phyloP scores from a whole-genome alignment of 345 rosid genomes.

The Sonneratia alba region DNA sequence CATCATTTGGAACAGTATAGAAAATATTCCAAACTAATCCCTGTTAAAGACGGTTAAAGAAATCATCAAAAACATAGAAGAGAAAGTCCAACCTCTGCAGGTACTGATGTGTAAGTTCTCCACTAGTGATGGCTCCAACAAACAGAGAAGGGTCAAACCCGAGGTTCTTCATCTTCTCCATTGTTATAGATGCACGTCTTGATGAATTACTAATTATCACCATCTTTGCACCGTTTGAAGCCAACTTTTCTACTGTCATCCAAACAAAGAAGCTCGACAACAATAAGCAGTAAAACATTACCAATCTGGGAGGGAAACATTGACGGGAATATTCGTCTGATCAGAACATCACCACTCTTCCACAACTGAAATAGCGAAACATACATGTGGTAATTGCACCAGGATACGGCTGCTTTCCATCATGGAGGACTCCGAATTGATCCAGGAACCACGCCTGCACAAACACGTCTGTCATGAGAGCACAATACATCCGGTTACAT shows the following conservation, averaged over 20 bases:
- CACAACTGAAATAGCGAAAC: constrained; percentile 25
- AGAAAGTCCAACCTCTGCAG: constrained; percentile 43
- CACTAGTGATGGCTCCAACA: constrained; percentile 83
- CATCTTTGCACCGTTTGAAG: constrained; percentile 64
- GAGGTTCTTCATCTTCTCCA: constrained; percentile 64
- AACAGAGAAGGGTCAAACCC: constrained; percentile 93
- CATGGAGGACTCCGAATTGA: constrained; percentile 97
- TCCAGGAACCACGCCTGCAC: constrained; percentile 88
- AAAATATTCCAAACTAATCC: background rate
- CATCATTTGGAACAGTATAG: background rate
- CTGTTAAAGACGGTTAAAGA: background rate
- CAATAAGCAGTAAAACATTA: constrained; percentile 4
- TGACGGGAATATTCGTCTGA: background rate
- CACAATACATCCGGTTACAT: background rate
- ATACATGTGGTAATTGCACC: constrained; percentile 81
- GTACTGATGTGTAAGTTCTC: constrained; percentile 79
- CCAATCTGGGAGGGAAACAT: constrained; percentile 2
- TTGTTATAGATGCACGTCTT: constrained; percentile 73
- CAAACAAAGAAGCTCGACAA: constrained; percentile 13
- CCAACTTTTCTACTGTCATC: constrained; percentile 62
- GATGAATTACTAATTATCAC: constrained; percentile 89
- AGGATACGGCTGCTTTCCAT: constrained; percentile 84
- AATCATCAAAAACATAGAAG: background rate
- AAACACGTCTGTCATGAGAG: background rate
- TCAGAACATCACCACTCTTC: background rate